Evolutionary conservation across 176 grass and related monocot species (phyloP).

Genomic region (Echinochloa phyllopogon): DNA sequence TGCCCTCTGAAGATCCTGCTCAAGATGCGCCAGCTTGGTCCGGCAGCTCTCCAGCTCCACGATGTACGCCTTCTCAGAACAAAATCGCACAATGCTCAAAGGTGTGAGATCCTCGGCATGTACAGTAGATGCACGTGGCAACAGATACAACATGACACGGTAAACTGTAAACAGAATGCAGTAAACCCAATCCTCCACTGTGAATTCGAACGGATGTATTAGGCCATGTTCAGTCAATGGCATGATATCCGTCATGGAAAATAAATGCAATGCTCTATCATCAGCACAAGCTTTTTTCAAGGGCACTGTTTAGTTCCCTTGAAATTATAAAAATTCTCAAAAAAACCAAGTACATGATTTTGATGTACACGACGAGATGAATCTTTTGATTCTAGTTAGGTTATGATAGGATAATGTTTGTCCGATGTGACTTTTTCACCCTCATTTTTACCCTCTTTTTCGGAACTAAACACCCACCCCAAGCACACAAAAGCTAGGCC

Average conservation of each 20-base stretch:
- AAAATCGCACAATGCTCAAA: neutral
- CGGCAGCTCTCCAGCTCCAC: slow-evolving; percentile 84
- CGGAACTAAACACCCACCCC: too few species aligned
- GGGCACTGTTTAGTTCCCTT: too few species aligned
- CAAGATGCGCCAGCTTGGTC: slow-evolving; percentile 75
- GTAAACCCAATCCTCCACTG: neutral
- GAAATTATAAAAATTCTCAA: too few species aligned
- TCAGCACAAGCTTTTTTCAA: too few species aligned
- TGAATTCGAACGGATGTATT: neutral
- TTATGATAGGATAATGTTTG: too few species aligned
- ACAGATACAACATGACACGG: neutral
- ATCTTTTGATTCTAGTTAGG: too few species aligned
- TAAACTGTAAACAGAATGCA: neutral
- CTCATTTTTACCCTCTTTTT: too few species aligned
- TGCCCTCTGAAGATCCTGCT: slow-evolving; percentile 92
- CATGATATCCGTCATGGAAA: neutral
- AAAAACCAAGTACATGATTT: too few species aligned
- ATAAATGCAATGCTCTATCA: neutral
- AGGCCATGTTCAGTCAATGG: neutral
- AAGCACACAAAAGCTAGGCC: too few species aligned
- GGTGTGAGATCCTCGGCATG: neutral
- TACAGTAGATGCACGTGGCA: neutral
- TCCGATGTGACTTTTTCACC: too few species aligned
- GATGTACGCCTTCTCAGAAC: slow-evolving; percentile 72
- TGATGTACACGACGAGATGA: too few species aligned